Base-by-base conservation (phyloP, 805 yeast species). In the Hanseniaspora meyeri region DNA sequence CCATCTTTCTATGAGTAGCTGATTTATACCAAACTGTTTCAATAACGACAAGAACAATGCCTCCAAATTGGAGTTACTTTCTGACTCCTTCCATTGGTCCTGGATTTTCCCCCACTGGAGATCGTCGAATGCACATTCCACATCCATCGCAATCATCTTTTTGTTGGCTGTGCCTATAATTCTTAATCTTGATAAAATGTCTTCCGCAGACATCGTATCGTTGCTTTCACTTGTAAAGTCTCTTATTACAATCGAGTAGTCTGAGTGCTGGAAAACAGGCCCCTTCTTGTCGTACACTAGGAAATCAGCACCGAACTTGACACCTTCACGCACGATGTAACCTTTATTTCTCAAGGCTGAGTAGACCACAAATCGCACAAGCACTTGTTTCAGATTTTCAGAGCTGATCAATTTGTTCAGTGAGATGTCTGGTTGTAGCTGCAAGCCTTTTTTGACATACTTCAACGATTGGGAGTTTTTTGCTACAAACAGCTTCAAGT, bases 261-360 rank as follows among this genome's bases (percentile, higher is more conserved):
- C 95, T 0, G 98, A 97, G 66, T 93, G 99, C 51, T 84, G 81
- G 66, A 90, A 88, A 1, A 97, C 97, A 9, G 97, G 98, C 0
- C 99, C 99, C 58, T 91, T 74, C 55, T 83, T 80, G 12, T 53
- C 34, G 67, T 93, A 93, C 5, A 93, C 72, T 9, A 93, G 70
- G 68, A 73, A 84, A 63, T 90, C 95, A n/a, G 86, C 78, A 1
- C 96, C 96, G 68, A 93, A 93, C 68, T 93, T 93, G 57, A 89
- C 78, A 0, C 97, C 98, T 0, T 90, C 79, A 58, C 95, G 75
- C 2, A 84, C 93, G 72, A 97, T 91, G 97, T 97, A 93, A 0
- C 97, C 97, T 66, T 46, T 53, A n/a, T 53, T 46, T 31, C 57
- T 27, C 16, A 53, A 34, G 8, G 27, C 14, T 4, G 43, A 53